Conservation (phyloP, 495 filamentous ascomycete genomes). For the Penicillium coffeae region DNA sequence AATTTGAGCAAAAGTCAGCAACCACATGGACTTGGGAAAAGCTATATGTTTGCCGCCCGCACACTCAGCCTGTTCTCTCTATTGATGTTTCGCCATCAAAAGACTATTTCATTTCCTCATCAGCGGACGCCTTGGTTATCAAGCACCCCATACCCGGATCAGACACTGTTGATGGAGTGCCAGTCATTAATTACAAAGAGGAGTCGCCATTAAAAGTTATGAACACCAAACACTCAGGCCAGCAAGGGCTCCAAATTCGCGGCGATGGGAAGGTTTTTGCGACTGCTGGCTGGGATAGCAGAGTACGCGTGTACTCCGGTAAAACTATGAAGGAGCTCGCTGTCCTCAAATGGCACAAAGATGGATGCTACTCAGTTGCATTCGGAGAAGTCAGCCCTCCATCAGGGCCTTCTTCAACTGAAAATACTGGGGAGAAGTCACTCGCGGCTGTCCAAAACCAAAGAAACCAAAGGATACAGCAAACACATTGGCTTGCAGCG, state of each 20-base stretch:
- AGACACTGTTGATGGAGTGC: conserved; percentile 6
- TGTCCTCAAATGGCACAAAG: conserved; percentile 92
- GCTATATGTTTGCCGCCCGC: conserved; percentile 62
- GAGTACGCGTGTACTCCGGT: conserved; percentile 72
- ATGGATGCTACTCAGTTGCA: conserved; percentile 80
- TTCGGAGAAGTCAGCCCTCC: conserved; percentile 56
- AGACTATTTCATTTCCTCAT: conserved; percentile 72
- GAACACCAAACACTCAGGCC: conserved; percentile 84
- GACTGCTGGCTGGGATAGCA: conserved; percentile 90
- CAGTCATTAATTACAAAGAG: conserved; percentile 16
- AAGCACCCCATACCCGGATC: conserved; percentile 55
- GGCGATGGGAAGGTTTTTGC: conserved; percentile 80
- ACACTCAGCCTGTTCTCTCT: conserved; percentile 83
- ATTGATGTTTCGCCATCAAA: conserved; percentile 57
- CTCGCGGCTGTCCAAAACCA: conserved; percentile 55
- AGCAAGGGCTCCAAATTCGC: conserved; percentile 75
- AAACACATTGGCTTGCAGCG: conserved; percentile 82
- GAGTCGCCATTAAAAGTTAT: conserved; percentile 51
- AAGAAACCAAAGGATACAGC: conserved; percentile 59
- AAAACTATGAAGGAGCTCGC: conserved; percentile 85
- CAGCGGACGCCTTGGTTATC: conserved; percentile 68
- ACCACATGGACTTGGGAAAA: conserved; percentile 52
- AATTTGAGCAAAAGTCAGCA: conserved; percentile 9
- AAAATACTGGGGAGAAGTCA: conserved; percentile 9
- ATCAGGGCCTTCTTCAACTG: not conserved